phyloP scores from a whole-genome alignment of 805 yeast genomes.

The Metschnikowia kofuensis region DNA sequence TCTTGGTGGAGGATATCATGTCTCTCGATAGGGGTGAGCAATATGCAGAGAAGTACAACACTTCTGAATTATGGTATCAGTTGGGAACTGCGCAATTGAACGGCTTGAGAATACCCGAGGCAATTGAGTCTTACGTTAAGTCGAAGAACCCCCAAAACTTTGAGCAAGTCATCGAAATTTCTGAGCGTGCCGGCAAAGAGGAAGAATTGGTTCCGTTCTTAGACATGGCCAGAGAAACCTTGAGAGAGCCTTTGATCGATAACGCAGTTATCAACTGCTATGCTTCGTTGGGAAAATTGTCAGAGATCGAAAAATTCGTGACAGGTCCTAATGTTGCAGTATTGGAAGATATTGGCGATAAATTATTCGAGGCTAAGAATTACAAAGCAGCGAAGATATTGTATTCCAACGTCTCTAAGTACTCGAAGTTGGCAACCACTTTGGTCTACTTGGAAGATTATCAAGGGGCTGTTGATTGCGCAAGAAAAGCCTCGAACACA shows the following conservation, averaged over 20 bases:
- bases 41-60: constrained; percentile 86
- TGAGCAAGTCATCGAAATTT: constrained; percentile 85
- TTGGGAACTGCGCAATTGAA: constrained; percentile 94
- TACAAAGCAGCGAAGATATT: constrained; percentile 92
- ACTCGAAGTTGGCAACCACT: constrained; percentile 95
- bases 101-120: constrained; percentile 88
- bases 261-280: constrained; percentile 86
- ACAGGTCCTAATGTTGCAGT: constrained; percentile 91
- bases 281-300: constrained; percentile 71
- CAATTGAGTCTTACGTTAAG: constrained; percentile 85
- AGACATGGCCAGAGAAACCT: constrained; percentile 85
- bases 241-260: constrained; percentile 90
- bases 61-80: constrained; percentile 88
- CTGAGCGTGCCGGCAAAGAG: constrained; percentile 94
- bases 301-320: constrained; percentile 82
- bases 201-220: constrained; percentile 87
- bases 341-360: constrained; percentile 88
- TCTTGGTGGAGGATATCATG: constrained; percentile 87
- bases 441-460: constrained; percentile 88
- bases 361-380: constrained; percentile 72
- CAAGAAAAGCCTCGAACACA: constrained; percentile 93
- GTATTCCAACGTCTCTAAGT: constrained; percentile 82
- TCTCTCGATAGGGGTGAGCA: constrained; percentile 92
- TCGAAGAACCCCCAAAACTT: constrained; percentile 90
- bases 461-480: constrained; percentile 97